phyloP scores from a whole-genome alignment of 2,329 filamentous ascomycete genomes.

The Aspergillus sp. region DNA sequence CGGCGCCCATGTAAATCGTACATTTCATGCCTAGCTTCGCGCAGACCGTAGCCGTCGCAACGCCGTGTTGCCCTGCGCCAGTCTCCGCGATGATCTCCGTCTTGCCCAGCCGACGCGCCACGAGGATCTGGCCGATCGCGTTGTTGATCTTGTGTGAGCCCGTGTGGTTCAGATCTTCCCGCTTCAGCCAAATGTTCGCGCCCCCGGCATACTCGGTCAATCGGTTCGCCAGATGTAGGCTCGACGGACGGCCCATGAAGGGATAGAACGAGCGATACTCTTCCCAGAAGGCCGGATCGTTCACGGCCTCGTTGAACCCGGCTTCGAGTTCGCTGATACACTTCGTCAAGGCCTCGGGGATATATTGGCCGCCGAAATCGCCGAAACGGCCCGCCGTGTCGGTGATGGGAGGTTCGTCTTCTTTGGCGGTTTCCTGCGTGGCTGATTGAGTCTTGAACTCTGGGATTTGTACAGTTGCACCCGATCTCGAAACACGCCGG shows the following conservation, averaged over 20 bases:
- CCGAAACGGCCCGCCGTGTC: slow-evolving; percentile 68
- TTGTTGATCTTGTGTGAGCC: slow-evolving; percentile 99
- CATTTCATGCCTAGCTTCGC: slow-evolving; percentile 96
- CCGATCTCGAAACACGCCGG: not conserved
- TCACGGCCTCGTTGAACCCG: slow-evolving; percentile 79
- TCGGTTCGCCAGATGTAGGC: slow-evolving; percentile 79
- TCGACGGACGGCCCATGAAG: slow-evolving; percentile 89
- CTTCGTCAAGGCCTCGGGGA: slow-evolving; percentile 93
- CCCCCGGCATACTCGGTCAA: slow-evolving; percentile 83
- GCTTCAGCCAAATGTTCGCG: slow-evolving; percentile 93
- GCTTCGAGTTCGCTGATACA: slow-evolving; percentile 83
- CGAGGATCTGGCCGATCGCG: slow-evolving; percentile 81
- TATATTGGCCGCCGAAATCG: slow-evolving; percentile 92
- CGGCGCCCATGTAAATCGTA: slow-evolving; percentile 93
- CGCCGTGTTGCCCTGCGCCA: slow-evolving; percentile 92
- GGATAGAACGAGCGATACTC: slow-evolving; percentile 90
- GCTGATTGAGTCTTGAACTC: not conserved
- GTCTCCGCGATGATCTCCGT: slow-evolving; percentile 95
- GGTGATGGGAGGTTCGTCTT: not conserved
- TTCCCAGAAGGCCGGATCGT: slow-evolving; percentile 89
- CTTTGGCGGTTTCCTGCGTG: not conserved
- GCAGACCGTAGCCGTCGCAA: slow-evolving; percentile 90
- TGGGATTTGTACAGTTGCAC: not conserved
- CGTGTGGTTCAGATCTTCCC: slow-evolving; percentile 93
- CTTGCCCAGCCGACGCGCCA: slow-evolving; percentile 81